phyloP scores from a whole-genome alignment of 2,329 filamentous ascomycete genomes.

The Penicillium sp. region DNA sequence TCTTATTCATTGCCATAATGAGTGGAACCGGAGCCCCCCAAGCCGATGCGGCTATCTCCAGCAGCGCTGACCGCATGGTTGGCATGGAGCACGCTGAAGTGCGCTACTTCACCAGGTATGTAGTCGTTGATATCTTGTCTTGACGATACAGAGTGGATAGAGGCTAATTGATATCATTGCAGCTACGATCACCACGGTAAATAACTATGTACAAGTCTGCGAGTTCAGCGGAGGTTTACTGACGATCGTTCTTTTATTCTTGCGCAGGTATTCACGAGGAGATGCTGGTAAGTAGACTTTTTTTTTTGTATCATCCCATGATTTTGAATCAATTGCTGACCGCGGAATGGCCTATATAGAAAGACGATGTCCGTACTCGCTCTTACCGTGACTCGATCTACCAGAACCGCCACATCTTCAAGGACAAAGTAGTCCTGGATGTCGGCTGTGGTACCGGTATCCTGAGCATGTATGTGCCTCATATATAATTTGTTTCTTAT shows the following conservation, averaged over 20 bases:
- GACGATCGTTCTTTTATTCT: conserved; percentile 29
- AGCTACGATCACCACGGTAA: conserved; percentile 98
- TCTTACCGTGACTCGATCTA: conserved; percentile 98
- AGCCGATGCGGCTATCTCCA: conserved; percentile 32
- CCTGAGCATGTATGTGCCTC: conserved; percentile 78
- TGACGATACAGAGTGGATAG: conserved; percentile 8
- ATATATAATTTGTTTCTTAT: neutral
- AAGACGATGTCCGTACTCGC: conserved; percentile 95
- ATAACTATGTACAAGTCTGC: conserved; percentile 32
- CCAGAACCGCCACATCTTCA: conserved; percentile 92
- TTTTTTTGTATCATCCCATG: neutral
- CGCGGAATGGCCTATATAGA: conserved; percentile 54
- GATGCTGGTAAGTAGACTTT: conserved; percentile 74
- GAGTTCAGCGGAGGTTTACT: conserved; percentile 13
- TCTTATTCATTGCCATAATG: conserved; percentile 27
- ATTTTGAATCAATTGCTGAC: neutral
- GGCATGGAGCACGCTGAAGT: conserved; percentile 90
- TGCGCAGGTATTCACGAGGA: conserved; percentile 87
- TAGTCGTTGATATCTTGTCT: neutral
- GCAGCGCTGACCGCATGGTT: conserved; percentile 50
- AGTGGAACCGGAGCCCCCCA: conserved; percentile 24
- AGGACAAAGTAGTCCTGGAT: conserved; percentile 91
- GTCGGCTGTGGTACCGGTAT: conserved; percentile 97
- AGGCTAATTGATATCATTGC: conserved; percentile 13
- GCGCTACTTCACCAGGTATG: conserved; percentile 97